A percentile compares a stretch with the other conserved stretches of the same genome.
These are phyloP conservation scores for Trametes sanguinea DNA, from an alignment of 768 basidiomycete genomes.

Conservation along the genomic window DNA sequence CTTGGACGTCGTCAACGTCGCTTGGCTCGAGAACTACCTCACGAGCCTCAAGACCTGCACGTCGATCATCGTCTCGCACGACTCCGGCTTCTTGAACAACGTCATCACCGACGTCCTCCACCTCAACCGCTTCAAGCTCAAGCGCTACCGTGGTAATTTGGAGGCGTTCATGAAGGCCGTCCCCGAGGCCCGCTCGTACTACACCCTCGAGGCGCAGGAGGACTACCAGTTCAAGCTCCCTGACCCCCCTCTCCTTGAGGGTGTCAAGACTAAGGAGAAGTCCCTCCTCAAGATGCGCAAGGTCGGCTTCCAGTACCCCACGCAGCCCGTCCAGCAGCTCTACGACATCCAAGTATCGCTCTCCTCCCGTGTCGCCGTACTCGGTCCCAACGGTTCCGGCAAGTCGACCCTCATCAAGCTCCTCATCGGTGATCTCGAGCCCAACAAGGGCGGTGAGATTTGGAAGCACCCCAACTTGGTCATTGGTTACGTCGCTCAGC, in stretches of 20 bases:
- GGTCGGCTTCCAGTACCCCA: constrained; percentile 96
- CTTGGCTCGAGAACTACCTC: constrained; percentile 96
- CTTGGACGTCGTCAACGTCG: constrained; percentile 95
- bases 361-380: constrained; percentile 96
- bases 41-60: constrained; percentile 87
- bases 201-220: constrained; percentile 91
- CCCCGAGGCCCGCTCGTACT: constrained; percentile 97
- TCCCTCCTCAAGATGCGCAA: constrained; percentile 95
- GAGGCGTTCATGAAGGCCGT: constrained; percentile 92
- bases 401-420: constrained; percentile 98
- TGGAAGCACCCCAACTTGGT: constrained; percentile 99
- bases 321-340: constrained; percentile 82
- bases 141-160: constrained; percentile 93
- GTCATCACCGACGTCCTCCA: constrained; percentile 97
- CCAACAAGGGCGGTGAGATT: constrained; percentile 94
- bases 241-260: constrained; percentile 93
- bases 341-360: constrained; percentile 97
- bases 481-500: constrained; percentile 98
- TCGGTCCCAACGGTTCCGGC: constrained; percentile 98
- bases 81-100: constrained; percentile 97
- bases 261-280: constrained; percentile 99
- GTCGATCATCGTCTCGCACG: constrained; percentile 97
- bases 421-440: constrained; percentile 94
- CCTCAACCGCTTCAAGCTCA: constrained; percentile 97
- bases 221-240: constrained; percentile 99